Evolutionary conservation across 2,329 filamentous ascomycete genomes (phyloP).

Genomic region (Ceratocystis huliohia): DNA sequence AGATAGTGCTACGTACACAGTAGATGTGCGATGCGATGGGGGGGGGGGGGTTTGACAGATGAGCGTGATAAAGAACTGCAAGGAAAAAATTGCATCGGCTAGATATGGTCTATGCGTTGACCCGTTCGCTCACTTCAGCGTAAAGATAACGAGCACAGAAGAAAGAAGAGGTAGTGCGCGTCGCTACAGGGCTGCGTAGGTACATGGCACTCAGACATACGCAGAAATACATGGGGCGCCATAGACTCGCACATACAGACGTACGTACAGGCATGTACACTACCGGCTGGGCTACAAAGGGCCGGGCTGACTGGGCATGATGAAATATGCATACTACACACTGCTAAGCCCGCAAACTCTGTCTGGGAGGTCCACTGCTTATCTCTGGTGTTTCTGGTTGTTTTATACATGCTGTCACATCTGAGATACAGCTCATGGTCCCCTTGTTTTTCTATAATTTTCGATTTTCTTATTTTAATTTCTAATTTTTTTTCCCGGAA

Average conservation of each 20-base stretch:
- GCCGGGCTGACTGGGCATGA: not conserved
- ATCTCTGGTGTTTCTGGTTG: not conserved
- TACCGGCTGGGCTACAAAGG: not conserved
- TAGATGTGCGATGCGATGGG: too few species aligned
- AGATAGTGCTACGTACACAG: not conserved
- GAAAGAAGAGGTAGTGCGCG: not conserved
- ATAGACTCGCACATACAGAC: not conserved
- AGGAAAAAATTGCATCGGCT: conserved; percentile 7
- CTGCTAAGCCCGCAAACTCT: conserved; percentile 4
- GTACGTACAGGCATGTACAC: not conserved
- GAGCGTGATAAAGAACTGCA: not conserved
- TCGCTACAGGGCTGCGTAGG: not conserved
- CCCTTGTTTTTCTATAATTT: not conserved
- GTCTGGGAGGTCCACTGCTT: not conserved
- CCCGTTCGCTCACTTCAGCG: not conserved
- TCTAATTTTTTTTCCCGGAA: not conserved
- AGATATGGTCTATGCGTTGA: conserved; percentile 1
- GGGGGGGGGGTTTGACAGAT: not conserved
- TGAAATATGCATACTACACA: not conserved
- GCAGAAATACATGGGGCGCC: not conserved
- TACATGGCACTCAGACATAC: not conserved
- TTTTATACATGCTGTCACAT: not conserved
- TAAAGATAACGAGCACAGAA: not conserved
- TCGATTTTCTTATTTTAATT: not conserved
- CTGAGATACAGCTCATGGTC: not conserved